Conservation (phyloP, 257 asterid species). For the Solanum arcanum region DNA sequence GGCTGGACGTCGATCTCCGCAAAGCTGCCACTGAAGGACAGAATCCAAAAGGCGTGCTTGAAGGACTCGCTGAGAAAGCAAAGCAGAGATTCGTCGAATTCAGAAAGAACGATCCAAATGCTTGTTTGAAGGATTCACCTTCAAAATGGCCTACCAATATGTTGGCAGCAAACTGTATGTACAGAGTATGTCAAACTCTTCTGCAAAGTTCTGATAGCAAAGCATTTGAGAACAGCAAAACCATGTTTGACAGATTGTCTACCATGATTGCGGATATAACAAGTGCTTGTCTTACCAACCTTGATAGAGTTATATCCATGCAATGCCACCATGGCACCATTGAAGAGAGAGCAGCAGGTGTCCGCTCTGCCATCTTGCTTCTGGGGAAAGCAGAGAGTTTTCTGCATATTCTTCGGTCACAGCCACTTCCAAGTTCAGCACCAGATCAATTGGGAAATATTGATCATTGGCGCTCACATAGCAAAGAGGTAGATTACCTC, state of each 20-base stretch:
- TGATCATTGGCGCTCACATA: constrained; percentile 17
- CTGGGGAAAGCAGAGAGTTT: constrained; percentile 19
- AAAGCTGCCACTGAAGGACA: background rate
- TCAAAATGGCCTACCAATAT: constrained; percentile 4
- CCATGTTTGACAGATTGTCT: constrained; percentile 12
- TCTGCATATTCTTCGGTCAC: constrained; percentile 8
- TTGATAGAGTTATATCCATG: constrained; percentile 5
- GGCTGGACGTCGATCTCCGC: constrained; percentile 14
- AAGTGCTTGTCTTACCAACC: constrained; percentile 13
- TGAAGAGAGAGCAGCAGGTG: constrained; percentile 19
- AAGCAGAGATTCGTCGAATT: constrained; percentile 1
- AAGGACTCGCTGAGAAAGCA: constrained; percentile 5
- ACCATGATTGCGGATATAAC: constrained; percentile 15
- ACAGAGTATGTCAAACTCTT: constrained; percentile 11
- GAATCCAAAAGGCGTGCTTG: background rate
- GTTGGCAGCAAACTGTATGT: constrained; percentile 27
- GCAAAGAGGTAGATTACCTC: background rate
- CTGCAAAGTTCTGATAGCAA: background rate
- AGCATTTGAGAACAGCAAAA: background rate
- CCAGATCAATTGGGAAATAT: constrained; percentile 8
- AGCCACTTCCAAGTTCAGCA: constrained; percentile 4
- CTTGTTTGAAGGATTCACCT: constrained; percentile 3
- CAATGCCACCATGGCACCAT: constrained; percentile 10
- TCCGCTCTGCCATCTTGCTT: constrained; percentile 17
- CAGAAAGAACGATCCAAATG: background rate